Conservation (phyloP, 108 stramenopile genomes). For the Pseudonitzschia delicatissima region DNA sequence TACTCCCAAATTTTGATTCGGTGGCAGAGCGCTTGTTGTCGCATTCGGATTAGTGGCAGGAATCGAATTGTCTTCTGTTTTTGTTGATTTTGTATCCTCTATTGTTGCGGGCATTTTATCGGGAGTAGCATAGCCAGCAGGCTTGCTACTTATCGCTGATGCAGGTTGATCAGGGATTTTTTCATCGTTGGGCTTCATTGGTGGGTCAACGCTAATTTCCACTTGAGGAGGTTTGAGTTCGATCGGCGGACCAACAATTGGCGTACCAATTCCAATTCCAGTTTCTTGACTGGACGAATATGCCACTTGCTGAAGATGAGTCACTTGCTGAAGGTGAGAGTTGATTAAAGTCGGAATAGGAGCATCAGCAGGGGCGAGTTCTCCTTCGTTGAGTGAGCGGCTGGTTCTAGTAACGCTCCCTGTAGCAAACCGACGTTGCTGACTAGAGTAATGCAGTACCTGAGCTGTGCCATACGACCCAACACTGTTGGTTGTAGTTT, state of each 20-base stretch:
- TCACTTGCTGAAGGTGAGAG: no score
- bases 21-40: not conserved
- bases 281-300: conserved; percentile 1
- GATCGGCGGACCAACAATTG: not conserved
- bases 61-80: no score
- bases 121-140: not conserved
- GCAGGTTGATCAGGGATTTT: not conserved
- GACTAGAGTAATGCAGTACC: not conserved
- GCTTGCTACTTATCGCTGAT: not conserved
- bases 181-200: not conserved
- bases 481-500: not conserved
- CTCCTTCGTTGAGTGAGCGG: conserved; percentile 18
- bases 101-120: not conserved
- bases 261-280: not conserved
- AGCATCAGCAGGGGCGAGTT: not conserved
- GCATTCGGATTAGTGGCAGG: no score
- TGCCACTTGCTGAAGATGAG: conserved; percentile 4
- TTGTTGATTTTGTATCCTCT: not conserved
- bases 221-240: not conserved
- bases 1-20: not conserved
- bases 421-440: not conserved
- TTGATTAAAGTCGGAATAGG: not conserved
- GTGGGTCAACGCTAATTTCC: not conserved
- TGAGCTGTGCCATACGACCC: conserved; percentile 10
- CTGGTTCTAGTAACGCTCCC: not conserved